Base-by-base conservation (phyloP, 805 yeast genomes). In the Metschnikowia henanensis region DNA sequence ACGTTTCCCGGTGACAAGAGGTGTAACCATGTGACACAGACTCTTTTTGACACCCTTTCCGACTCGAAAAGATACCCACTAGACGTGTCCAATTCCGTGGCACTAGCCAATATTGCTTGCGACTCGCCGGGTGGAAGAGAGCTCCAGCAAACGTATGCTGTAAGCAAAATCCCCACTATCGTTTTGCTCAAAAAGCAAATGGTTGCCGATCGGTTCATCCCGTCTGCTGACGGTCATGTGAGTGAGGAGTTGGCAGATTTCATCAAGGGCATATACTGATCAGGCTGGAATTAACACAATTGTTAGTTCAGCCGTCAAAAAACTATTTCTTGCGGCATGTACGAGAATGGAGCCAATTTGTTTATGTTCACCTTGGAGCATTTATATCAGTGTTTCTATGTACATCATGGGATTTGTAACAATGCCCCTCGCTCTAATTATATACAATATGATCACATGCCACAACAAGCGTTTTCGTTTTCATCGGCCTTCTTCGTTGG, bases 51-150 rank as follows among this genome's bases (percentile, higher is more conserved):
- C 33, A 32, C 57, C 7, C 52, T 60, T 30, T 50, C 60, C 34
- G 58, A 58, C 34, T 30, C 50, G 13, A 44, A 49, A 15, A 49
- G 45, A 49, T 60, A 53, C 46, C 64, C 64, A 8, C 50, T 48
- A 41, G 76, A 73, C 35, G 44, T 49, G 8, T 72, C 75, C 45
- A 65, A 64, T 33, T 59, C 65, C 4, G 72, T 87, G 26, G 78
- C 80, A 54, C 68, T 81, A 67, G 94, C 84, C 7, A 90, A 84
- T 57, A 75, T 87, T 15, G 87, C 86, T 55, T 71, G 82, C 26
- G 94, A 87, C 57, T 79, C 79, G 48, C 76, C 75, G 9, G 89
- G 76, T 2, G 81, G 83, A 18, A 72, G 75, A 37, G 86, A 79
- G 9, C 64, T 87, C 43, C 61, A 79, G 61, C 61, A 74, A 34